Evolutionary conservation across 164 flowering plant genomes (phyloP).

Genomic region (Vitis rupestris): DNA sequence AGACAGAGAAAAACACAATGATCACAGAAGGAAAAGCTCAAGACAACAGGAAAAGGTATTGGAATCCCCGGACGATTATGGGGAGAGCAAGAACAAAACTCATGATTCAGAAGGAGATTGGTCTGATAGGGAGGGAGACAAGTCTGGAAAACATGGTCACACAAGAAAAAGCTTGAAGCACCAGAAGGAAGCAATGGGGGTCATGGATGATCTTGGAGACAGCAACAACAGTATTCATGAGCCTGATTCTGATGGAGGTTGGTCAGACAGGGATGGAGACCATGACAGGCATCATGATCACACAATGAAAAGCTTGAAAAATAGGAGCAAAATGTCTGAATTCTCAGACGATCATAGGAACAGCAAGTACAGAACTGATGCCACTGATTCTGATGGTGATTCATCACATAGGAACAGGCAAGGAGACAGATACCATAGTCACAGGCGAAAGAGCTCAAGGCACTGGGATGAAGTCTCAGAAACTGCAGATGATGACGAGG

Average conservation of each 20-base stretch:
- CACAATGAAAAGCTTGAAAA: not conserved
- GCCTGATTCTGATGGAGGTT: conserved; percentile 1
- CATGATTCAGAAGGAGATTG: not conserved
- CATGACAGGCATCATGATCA: not conserved
- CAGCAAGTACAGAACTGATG: too few relatives aligned
- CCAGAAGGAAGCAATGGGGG: not conserved
- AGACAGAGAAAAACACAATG: conserved; percentile 8
- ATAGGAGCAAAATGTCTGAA: not conserved
- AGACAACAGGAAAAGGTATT: not conserved
- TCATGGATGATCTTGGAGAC: not conserved
- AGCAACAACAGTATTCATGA: not conserved
- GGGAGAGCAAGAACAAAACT: not conserved
- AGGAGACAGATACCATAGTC: too few relatives aligned
- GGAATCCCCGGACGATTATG: not conserved
- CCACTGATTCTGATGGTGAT: too few relatives aligned
- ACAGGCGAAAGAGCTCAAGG: too few relatives aligned
- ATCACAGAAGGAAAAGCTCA: conserved; percentile 7
- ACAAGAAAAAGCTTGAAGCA: conserved; percentile 6
- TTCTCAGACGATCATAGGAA: conserved; percentile 4
- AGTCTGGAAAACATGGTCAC: not conserved
- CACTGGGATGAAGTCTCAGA: too few relatives aligned
- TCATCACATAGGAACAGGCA: too few relatives aligned
- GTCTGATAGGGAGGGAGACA: conserved; percentile 8
- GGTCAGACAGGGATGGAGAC: not conserved
- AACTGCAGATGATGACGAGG: too few relatives aligned